Evolutionary conservation across 768 basidiomycete species (phyloP), one percentile per base, ranked within the genome.

Genomic region (Piloderma croceum): DNA sequence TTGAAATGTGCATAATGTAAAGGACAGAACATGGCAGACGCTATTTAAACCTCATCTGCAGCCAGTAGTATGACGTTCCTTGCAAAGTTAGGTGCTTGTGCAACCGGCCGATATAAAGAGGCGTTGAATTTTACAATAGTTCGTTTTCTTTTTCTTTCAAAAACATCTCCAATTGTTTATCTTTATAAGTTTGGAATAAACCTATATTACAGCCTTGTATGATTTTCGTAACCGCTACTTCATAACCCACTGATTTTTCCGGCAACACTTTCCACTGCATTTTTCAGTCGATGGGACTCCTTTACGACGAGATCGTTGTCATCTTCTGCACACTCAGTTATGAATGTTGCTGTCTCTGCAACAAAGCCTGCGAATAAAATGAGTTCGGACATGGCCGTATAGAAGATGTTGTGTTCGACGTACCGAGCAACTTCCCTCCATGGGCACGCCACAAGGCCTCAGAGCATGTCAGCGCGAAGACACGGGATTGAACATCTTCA

Each of bases 301-400:
- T 67, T 71, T 4, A 90, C 84, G 12, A 93, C 88, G 43, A 71
- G 71, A 47, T 90, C 87, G 56, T 90, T 82, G 49, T 92, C 91
- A 53, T 94, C 90, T 62, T 91, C 89, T 4, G 79, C 76, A 53
- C 81, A 86, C 59, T 94, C 92, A 4, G 80, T 79, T 39, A 94
- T 81, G 64, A 94, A 91, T 20, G 86, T 82, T 13, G 85, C 70
- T 21, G 90, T 85, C 58, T 94, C 92, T 7, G 79, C 68, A 12
- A 76, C 80, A 51, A 89, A 85, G 9, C 82, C 88, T 88, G 50
- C 23, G 44, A 6, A 24, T 32, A 34, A 31, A 39, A 34, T 13
- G 24, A 23, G 24, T 39, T 37, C 5, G 12, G 39, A 17, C 38
- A 43, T 25, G 24, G 25, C 31, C 36, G 27, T 7, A 29, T 6